Percentiles rank a stretch among this genome's conserved stretches.
Evolutionary conservation across 495 filamentous ascomycete genomes (phyloP).

Genomic region (Trichodelitschia bisporula): DNA sequence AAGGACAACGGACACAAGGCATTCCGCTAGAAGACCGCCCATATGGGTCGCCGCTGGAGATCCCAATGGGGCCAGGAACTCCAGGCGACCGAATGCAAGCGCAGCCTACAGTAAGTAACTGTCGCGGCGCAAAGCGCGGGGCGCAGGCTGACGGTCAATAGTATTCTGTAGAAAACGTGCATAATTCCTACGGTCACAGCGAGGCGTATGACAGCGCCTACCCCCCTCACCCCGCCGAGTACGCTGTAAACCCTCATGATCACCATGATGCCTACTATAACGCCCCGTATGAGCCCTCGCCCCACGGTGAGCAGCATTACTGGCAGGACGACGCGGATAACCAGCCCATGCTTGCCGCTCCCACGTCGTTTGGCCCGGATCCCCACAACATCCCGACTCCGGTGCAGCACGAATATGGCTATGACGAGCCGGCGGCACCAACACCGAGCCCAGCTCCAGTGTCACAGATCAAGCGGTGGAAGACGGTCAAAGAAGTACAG

Average conservation of each 20-base stretch:
- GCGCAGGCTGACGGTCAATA: constrained; percentile 2
- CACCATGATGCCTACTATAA: constrained; percentile 76
- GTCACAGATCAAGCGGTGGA: constrained; percentile 76
- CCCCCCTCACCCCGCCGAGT: constrained; percentile 29
- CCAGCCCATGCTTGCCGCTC: constrained; percentile 32
- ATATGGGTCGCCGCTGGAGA: constrained; percentile 6
- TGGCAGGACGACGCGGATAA: constrained; percentile 31
- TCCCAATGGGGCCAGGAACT: constrained; percentile 12
- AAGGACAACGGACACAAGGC: too few species aligned
- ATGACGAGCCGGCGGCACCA: constrained; percentile 14
- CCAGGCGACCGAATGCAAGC: constrained; percentile 10
- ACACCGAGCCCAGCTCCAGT: constrained; percentile 32
- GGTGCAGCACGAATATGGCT: constrained; percentile 17
- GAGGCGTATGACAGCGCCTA: constrained; percentile 26
- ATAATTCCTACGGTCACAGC: constrained; percentile 44
- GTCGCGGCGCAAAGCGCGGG: neutral
- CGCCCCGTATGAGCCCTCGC: constrained; percentile 49
- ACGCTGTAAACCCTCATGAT: constrained; percentile 52
- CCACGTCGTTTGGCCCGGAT: constrained; percentile 32
- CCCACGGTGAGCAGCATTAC: constrained; percentile 21
- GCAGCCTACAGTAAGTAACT: constrained; percentile 9
- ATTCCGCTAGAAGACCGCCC: too few species aligned
- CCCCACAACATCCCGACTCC: constrained; percentile 10
- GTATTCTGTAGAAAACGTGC: constrained; percentile 64
- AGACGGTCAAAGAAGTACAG: constrained; percentile 95